phyloP scores from a whole-genome alignment of 768 basidiomycete species.

The Amanita pallidorosea region DNA sequence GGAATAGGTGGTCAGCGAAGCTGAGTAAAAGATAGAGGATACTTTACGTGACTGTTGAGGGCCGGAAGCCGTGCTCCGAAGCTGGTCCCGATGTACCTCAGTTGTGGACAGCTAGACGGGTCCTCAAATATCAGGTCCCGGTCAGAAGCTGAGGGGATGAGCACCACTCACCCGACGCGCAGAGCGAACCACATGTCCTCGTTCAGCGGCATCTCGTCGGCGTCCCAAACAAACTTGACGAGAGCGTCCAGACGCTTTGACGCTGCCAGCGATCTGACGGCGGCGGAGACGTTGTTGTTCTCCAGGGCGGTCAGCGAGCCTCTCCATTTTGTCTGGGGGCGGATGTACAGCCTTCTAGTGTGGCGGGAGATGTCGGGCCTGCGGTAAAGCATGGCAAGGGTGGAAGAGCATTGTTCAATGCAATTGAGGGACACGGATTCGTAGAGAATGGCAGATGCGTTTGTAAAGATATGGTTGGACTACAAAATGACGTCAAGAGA shows the following conservation, averaged over 20 bases:
- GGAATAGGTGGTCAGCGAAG: slow-evolving; percentile 1
- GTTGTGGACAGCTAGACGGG: slow-evolving; percentile 46
- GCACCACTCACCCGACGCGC: slow-evolving; percentile 41
- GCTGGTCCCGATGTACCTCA: slow-evolving; percentile 51
- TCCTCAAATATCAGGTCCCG: background rate
- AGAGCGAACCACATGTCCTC: slow-evolving; percentile 77
- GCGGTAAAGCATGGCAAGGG: slow-evolving; percentile 51
- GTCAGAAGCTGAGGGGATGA: background rate
- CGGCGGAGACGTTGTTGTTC: slow-evolving; percentile 33
- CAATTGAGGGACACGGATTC: slow-evolving; percentile 42
- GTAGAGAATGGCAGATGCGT: slow-evolving; percentile 51
- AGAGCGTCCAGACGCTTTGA: slow-evolving; percentile 50
- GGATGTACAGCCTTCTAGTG: slow-evolving; percentile 46
- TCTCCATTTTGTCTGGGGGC: slow-evolving; percentile 22
- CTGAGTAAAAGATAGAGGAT: slow-evolving; percentile 1
- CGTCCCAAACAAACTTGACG: slow-evolving; percentile 60
- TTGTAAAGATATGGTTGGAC: slow-evolving; percentile 44
- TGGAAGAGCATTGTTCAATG: slow-evolving; percentile 47
- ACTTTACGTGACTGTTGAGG: slow-evolving; percentile 46
- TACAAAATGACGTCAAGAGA: slow-evolving; percentile 13
- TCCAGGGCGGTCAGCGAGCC: slow-evolving; percentile 15
- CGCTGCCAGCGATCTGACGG: slow-evolving; percentile 38
- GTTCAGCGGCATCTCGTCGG: slow-evolving; percentile 50
- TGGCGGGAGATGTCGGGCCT: slow-evolving; percentile 55
- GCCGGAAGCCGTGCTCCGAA: slow-evolving; percentile 51